These are phyloP conservation scores for Ophiognomonia clavigignenti-juglandacearum DNA, from an alignment of 2,329 filamentous ascomycete genomes.

Conservation along the genomic window DNA sequence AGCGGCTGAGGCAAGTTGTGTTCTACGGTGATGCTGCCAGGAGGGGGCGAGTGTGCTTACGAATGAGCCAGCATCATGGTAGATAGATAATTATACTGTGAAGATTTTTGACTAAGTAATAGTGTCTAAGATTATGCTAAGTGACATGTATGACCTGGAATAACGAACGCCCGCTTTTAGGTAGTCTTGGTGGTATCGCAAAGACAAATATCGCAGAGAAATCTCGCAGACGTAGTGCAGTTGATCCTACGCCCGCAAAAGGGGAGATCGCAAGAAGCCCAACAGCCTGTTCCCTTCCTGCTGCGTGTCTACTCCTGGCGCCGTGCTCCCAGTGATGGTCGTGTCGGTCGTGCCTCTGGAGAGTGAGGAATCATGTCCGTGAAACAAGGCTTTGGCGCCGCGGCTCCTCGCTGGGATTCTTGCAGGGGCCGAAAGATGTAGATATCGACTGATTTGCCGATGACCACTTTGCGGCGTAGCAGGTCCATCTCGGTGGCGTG, in stretches of 20 bases:
- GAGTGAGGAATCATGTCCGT: too few species aligned
- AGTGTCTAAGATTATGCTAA: neutral
- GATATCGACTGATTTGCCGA: too few species aligned
- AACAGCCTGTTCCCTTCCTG: neutral
- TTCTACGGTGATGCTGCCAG: too few species aligned
- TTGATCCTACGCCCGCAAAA: neutral
- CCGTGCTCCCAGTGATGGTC: neutral
- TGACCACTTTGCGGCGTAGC: too few species aligned
- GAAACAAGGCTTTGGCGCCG: neutral
- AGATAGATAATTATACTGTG: neutral
- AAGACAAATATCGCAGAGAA: neutral
- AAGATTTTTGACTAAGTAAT: neutral
- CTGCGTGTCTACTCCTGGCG: neutral
- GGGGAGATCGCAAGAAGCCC: neutral
- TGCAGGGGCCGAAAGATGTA: too few species aligned
- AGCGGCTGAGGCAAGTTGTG: too few species aligned
- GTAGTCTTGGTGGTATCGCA: neutral
- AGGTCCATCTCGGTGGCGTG: too few species aligned
- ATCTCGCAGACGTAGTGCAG: constrained; percentile 1
- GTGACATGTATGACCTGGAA: neutral
- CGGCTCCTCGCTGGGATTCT: too few species aligned
- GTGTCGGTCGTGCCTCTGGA: neutral
- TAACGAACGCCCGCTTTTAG: neutral
- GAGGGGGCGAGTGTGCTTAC: too few species aligned
- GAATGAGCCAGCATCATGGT: neutral